Base-by-base conservation (phyloP, 106 monocot species). In the Allium fistulosum region DNA sequence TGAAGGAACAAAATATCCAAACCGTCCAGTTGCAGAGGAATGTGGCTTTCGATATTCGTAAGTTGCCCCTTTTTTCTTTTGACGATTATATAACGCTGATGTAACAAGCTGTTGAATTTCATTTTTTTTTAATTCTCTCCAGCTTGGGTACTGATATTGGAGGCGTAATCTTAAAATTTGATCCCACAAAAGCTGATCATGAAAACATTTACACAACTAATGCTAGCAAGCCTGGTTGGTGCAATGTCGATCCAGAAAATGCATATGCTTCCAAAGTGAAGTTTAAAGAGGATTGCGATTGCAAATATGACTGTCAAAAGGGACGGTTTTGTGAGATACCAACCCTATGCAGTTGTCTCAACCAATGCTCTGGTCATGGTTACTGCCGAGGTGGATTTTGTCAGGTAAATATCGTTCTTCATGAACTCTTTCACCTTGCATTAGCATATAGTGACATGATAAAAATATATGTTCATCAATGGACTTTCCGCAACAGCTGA, bases 351-450 rank as follows among this genome's bases (percentile, higher is more conserved):
- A 97, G 82, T 61, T 97, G 96, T 69, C 27, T 89, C 56, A 97
- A 89, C 73, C 96, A 97, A 77, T 97, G 96, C 67, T 82, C 92
- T 47, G 86, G 80, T 46, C 77, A 87, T 77, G 96, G 96, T 8
- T 71, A 86, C 78, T 97, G 96, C 51, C 92, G 78, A 58, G 96
- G 96, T 74, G 96, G 96, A 66, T 83, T 79, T 76, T 97, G 96
- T 72, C 81, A 86, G 88, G 95, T 91, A 83, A 62, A 22, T 2
- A 66, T 22, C 22, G 22, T 22, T 22, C 22, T 22, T 22, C 1
- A 1, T 22, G 22, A 22, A 0, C 22, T 22, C 22, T 22, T 22
- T 22, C 22, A 22, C 22, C 22, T 22, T 22, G 22, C 22, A 22
- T 22, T 22, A 22, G 22, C 22, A 22, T 22, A 22, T 22, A 22